phyloP scores from a whole-genome alignment of 208 protist species.

The Phytomonas francai region DNA sequence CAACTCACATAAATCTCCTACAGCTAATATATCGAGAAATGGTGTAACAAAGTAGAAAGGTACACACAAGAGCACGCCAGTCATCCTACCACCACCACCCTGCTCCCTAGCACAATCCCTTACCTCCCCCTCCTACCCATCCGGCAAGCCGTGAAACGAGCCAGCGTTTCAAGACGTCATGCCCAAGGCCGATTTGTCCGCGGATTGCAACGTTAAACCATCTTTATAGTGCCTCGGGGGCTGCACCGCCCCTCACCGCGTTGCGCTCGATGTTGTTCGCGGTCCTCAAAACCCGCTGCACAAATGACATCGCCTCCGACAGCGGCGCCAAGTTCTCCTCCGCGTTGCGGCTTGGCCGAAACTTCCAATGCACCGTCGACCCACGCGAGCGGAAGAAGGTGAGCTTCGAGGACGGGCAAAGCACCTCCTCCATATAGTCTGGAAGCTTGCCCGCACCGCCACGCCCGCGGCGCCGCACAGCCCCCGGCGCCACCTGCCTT shows the following conservation, averaged over 20 bases:
- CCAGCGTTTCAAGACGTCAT: background rate
- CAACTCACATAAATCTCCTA: background rate
- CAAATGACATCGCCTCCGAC: conserved; percentile 68
- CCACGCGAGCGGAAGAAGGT: conserved; percentile 73
- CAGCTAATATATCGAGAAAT: background rate
- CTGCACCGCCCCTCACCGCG: conserved; percentile 53
- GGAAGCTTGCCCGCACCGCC: conserved; percentile 13
- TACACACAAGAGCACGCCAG: background rate
- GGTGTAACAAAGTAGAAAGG: conserved; percentile 1
- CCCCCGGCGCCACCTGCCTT: background rate
- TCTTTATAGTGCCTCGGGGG: conserved; percentile 47
- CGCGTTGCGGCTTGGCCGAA: conserved; percentile 39
- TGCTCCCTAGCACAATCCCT: background rate
- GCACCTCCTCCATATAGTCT: conserved; percentile 28
- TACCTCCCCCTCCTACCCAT: background rate
- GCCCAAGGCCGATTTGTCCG: background rate
- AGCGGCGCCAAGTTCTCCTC: conserved; percentile 76
- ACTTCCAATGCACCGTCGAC: conserved; percentile 77
- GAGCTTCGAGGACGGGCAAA: conserved; percentile 60
- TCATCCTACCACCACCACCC: background rate
- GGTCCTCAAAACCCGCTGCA: conserved; percentile 71
- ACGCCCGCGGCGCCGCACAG: conserved; percentile 10
- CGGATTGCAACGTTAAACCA: background rate
- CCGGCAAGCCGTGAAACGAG: background rate
- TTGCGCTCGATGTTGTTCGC: conserved; percentile 78